Percentiles rank a stretch among this genome's conserved stretches.
Conservation (phyloP, 1,284 basidiomycete species). For the Peniophora sp. region DNA sequence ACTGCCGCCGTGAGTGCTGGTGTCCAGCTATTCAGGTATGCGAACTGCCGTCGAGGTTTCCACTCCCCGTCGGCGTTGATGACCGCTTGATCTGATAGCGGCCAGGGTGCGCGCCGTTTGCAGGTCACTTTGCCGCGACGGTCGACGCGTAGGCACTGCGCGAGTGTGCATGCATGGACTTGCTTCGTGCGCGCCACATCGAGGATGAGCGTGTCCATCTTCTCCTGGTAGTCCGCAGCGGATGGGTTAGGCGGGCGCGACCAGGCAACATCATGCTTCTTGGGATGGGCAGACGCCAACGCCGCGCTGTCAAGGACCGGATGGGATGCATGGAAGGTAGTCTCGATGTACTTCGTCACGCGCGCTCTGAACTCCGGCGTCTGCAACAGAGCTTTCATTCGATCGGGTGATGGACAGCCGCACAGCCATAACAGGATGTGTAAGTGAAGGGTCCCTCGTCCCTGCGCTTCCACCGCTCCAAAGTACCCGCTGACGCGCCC, state of each 20-base stretch:
- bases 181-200: constrained; percentile 18
- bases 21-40: too few relatives aligned
- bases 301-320: constrained; percentile 10
- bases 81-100: too few relatives aligned
- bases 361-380: too few relatives aligned
- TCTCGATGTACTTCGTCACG: constrained; percentile 20
- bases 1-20: too few relatives aligned
- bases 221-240: constrained; percentile 3
- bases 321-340: constrained; percentile 21
- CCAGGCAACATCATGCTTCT: constrained; percentile 17
- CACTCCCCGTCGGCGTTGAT: too few relatives aligned
- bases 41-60: too few relatives aligned
- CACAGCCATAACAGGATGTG: too few relatives aligned
- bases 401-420: too few relatives aligned
- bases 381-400: too few relatives aligned
- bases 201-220: constrained; percentile 5
- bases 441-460: too few relatives aligned
- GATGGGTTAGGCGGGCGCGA: constrained; percentile 11
- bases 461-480: too few relatives aligned
- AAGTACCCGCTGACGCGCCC: too few relatives aligned
- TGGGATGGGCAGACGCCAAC: constrained; percentile 7
- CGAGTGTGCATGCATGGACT: constrained; percentile 21
- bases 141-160: constrained; percentile 15
- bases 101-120: constrained; percentile 28
- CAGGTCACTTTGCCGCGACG: constrained; percentile 18